Evolutionary conservation across 2,329 filamentous ascomycete species (phyloP).

Genomic region (Juglanconis juglandina): DNA sequence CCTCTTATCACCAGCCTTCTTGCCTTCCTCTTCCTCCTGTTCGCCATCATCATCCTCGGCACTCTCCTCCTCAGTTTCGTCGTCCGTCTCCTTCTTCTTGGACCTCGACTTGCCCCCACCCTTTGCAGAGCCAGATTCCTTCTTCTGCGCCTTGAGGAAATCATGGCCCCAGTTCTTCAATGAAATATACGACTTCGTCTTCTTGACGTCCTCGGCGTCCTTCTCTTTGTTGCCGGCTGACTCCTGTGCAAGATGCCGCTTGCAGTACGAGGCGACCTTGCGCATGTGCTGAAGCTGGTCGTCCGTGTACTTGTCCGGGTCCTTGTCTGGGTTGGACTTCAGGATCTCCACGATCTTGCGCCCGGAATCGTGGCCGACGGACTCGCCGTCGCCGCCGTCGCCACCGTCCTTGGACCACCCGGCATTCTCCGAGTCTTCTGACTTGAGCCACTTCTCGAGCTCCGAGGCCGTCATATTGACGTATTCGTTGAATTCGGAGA

Average conservation of each 20-base stretch:
- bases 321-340: constrained; percentile 57
- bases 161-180: constrained; percentile 63
- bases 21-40: constrained; percentile 4
- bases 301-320: constrained; percentile 54
- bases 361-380: constrained; percentile 61
- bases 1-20: constrained; percentile 18
- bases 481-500: constrained; percentile 61
- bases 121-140: constrained; percentile 7
- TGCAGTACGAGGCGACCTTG: constrained; percentile 62
- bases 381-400: constrained; percentile 53
- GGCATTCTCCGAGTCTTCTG: constrained; percentile 53
- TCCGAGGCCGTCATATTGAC: constrained; percentile 64
- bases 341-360: constrained; percentile 62
- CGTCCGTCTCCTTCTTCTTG: constrained; percentile 10
- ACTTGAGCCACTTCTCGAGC: constrained; percentile 59
- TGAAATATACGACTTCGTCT: constrained; percentile 50
- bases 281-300: constrained; percentile 57
- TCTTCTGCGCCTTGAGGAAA: constrained; percentile 38
- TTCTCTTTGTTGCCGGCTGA: constrained; percentile 54
- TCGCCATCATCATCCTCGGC: constrained; percentile 11
- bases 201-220: constrained; percentile 38
- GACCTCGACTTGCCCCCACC: constrained; percentile 3
- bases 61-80: neutral
- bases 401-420: constrained; percentile 59
- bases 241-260: constrained; percentile 64